Evolutionary conservation across 139 green algal species (phyloP), one percentile per base, ranked within the genome.

Genomic region (Coelastrella sp.): DNA sequence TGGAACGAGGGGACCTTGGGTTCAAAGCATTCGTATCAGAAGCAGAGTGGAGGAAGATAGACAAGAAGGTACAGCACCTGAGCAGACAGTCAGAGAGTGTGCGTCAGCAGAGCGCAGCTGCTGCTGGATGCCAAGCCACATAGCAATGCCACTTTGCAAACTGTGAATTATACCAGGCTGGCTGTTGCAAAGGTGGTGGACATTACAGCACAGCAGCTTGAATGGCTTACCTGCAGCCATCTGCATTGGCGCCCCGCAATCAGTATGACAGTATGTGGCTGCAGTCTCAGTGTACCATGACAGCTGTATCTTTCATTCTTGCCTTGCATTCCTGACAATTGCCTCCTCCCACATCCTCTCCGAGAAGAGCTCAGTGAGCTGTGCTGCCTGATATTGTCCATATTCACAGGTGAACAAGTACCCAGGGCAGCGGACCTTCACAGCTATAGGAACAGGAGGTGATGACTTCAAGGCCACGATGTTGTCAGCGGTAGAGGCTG

Each of bases 401-500:
- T 49, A 49, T 49, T 49, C 19, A 7, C 87, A 93, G 91, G 83
- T 94, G 14, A 94, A 94, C 89, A 91, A 91, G 82, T 94, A 94
- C 87, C 92, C 92, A 5, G 68, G 86, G 6, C 66, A 89, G 19
- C 89, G 92, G 8, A 78, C 49, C 22, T 94, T 94, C 85, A 91
- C 70, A 56, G 92, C 92, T 22, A 94, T 94, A 49, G 92, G 92
- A 65, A 79, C 68, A 27, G 91, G 89, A 7, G 85, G 79, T 8
- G 80, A 68, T 57, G 72, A 86, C 79, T 94, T 94, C 80, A 76
- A 83, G 24, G 75, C 68, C 11, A 68, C 60, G 14, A 92, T 94
- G 85, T 27, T 93, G 22, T 58, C 59, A 61, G 89, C 85, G 25
- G 92, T 94, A 35, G 85, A 91, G 78, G 49, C 27, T 3, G 87